Conservation (phyloP, 176 grass and related monocot genomes). For the Hyparrhenia diplandra region DNA sequence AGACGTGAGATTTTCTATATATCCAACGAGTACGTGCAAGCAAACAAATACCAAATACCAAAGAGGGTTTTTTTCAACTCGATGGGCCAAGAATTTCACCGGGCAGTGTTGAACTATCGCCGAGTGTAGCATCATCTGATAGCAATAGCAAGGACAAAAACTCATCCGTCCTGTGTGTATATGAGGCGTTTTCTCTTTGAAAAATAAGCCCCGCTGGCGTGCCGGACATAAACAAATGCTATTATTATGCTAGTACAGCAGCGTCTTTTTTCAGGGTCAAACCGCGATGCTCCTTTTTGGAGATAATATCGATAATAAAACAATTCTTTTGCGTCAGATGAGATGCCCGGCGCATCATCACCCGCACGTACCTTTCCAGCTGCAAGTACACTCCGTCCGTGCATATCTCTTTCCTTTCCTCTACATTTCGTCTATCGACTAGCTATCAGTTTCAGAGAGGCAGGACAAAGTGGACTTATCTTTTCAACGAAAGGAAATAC, state of each 20-base stretch:
- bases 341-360: not conserved
- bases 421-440: not conserved
- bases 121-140: not conserved
- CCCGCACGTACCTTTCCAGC: conserved; percentile 28
- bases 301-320: not conserved
- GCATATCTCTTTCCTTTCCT: conserved; percentile 27
- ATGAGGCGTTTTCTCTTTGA: no score
- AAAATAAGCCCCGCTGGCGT: not conserved
- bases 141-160: not conserved
- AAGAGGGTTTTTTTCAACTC: not conserved
- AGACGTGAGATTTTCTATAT: not conserved
- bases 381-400: conserved; percentile 43
- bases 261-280: conserved; percentile 26
- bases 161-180: not conserved
- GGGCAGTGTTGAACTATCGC: not conserved
- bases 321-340: not conserved
- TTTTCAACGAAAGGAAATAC: conserved; percentile 7
- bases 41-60: not conserved
- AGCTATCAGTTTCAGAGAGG: conserved; percentile 25
- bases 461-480: conserved; percentile 19
- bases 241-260: not conserved
- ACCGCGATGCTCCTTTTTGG: not conserved
- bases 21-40: not conserved
- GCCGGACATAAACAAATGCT: not conserved
- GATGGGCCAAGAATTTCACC: not conserved